Evolutionary conservation across 164 flowering plant species (phyloP), one percentile per base, ranked within the genome.

Genomic region (Warburgia ugandensis): DNA sequence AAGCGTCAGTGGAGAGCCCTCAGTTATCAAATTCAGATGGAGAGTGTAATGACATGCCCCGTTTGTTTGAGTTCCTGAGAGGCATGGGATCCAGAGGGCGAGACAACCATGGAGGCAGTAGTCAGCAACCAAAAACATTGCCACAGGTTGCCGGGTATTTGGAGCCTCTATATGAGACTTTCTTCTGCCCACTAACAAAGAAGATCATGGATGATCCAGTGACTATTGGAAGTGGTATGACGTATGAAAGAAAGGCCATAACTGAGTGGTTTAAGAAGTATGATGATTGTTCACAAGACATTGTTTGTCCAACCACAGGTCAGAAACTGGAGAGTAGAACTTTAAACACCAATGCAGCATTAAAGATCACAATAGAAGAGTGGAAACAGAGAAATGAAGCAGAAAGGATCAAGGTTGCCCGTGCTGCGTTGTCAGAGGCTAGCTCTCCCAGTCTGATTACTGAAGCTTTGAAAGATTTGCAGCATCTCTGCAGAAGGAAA

Each of bases 161-260:
- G 57, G 82, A 86, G 60, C 95, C 86, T 42, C 59, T 68, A 6
- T 81, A 74, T 44, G 75, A 72, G 17, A 62, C 81, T 4, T 86
- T 86, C 68, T 73, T 57, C 59, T 86, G 95, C 54, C 88, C 91
- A 62, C 56, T 86, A 58, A 80, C 86, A 9, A 73, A 76, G 64
- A 68, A 64, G 60, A 65, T 83, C 33, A 86, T 86, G 95, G 77
- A 77, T 9, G 95, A 83, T 33, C 91, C 95, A 26, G 88, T 83
- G 20, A 83, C 88, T 27, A 63, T 81, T 48, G 74, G 65, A 52
- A 83, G 76, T 54, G 95, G 91, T 31, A 69, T 71, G 26, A 83
- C 95, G 13, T 86, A 66, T 58, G 95, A 86, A 51, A 79, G 77
- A 45, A 52, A 46, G 20, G 86, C 83, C 23, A 77, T 86, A 51